Conservation (phyloP, 768 basidiomycete genomes). For the Lyophyllum shimeji region DNA sequence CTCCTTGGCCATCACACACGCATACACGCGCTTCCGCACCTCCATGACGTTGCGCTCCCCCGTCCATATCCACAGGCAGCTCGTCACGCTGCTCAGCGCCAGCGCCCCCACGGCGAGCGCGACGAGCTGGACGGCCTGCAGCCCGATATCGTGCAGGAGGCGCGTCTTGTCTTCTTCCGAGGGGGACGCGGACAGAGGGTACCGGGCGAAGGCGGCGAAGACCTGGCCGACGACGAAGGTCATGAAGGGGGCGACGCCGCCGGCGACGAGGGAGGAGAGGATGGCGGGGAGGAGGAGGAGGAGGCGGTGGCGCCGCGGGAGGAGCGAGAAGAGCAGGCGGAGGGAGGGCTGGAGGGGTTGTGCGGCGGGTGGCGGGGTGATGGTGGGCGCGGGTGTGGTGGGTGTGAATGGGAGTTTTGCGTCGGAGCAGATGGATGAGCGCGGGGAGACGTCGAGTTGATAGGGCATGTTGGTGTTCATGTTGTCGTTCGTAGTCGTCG, state of each 20-base stretch:
- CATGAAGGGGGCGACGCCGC: slow-evolving; percentile 84
- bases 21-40: slow-evolving; percentile 68
- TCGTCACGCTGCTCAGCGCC: slow-evolving; percentile 70
- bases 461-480: slow-evolving; percentile 3
- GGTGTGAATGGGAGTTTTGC: slow-evolving; percentile 8
- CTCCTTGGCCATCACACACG: slow-evolving; percentile 62
- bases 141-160: slow-evolving; percentile 56
- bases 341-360: slow-evolving; percentile 23
- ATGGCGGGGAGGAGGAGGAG: slow-evolving; percentile 65
- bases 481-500: too few relatives aligned
- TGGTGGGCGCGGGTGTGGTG: not conserved
- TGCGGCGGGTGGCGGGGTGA: not conserved
- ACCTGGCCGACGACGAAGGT: slow-evolving; percentile 76
- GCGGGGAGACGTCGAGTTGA: slow-evolving; percentile 16
- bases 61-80: slow-evolving; percentile 82
- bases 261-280: slow-evolving; percentile 59
- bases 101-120: slow-evolving; percentile 67
- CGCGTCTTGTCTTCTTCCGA: slow-evolving; percentile 42
- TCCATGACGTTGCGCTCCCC: slow-evolving; percentile 78
- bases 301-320: slow-evolving; percentile 55
- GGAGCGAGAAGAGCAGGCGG: slow-evolving; percentile 61
- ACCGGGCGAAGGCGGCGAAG: slow-evolving; percentile 74
- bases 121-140: slow-evolving; percentile 65
- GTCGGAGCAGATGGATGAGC: slow-evolving; percentile 17
- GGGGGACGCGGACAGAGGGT: slow-evolving; percentile 32